These are phyloP conservation scores for Peziza echinospora DNA, from an alignment of 495 filamentous ascomycete genomes.

Conservation along the genomic window DNA sequence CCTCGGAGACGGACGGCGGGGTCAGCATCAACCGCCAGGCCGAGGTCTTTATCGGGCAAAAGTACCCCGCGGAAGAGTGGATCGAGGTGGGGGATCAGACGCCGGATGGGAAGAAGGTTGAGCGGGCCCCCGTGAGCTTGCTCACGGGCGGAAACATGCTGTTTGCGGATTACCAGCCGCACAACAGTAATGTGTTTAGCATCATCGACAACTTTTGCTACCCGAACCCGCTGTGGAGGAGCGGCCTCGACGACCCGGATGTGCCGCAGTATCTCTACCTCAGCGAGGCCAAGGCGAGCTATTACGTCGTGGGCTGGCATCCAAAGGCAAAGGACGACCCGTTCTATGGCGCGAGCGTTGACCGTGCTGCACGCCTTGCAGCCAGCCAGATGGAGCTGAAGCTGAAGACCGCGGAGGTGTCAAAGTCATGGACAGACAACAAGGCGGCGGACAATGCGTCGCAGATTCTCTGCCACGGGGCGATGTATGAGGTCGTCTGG, in stretches of 20 bases:
- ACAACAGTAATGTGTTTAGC: constrained; percentile 30
- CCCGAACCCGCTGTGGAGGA: no score
- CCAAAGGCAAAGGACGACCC: constrained; percentile 15
- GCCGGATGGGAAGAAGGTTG: background rate
- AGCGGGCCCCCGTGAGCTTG: constrained; percentile 19
- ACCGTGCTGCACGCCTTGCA: background rate
- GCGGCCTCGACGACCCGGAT: no score
- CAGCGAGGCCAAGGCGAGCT: constrained; percentile 20
- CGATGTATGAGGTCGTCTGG: constrained; percentile 28
- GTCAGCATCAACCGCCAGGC: constrained; percentile 23
- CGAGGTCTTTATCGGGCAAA: constrained; percentile 30
- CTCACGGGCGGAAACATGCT: constrained; percentile 25
- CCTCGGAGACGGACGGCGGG: background rate
- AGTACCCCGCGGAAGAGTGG: constrained; percentile 12
- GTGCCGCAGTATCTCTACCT: constrained; percentile 6
- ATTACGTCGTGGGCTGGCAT: constrained; percentile 35
- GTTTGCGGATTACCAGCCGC: constrained; percentile 30
- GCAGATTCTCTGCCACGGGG: constrained; percentile 23
- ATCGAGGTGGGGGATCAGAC: no score
- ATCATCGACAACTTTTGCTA: constrained; percentile 29
- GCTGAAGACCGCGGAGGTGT: background rate
- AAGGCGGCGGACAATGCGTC: no score
- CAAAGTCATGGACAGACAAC: background rate
- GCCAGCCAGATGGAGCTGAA: constrained; percentile 2
- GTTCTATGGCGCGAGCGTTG: constrained; percentile 1